phyloP scores from a whole-genome alignment of 1,139 yeast species.

The Ogataea hybrid region DNA sequence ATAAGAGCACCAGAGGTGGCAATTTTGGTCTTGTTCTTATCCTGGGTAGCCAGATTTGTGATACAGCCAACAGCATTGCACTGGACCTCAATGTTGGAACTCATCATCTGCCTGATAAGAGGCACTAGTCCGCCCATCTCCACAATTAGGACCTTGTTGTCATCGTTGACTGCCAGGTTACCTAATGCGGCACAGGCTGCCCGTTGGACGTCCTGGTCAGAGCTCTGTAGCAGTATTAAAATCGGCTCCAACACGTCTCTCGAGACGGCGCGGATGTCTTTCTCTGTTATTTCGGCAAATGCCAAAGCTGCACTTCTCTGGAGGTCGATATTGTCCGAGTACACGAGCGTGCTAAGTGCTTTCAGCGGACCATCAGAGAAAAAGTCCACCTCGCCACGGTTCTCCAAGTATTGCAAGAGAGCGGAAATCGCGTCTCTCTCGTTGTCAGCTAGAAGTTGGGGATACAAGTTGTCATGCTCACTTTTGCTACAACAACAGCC shows the following conservation, averaged over 20 bases:
- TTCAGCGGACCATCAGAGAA: constrained; percentile 87
- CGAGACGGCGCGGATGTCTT: constrained; percentile 86
- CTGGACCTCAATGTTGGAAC: constrained; percentile 95
- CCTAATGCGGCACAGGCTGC: constrained; percentile 99
- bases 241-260: constrained; percentile 94
- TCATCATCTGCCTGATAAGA: constrained; percentile 94
- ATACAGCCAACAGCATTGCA: constrained; percentile 99
- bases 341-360: constrained; percentile 89
- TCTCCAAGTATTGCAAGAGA: constrained; percentile 82
- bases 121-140: constrained; percentile 99
- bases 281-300: constrained; percentile 97
- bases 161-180: constrained; percentile 93
- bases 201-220: constrained; percentile 92
- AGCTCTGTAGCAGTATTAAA: constrained; percentile 76
- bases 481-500: constrained; percentile 61
- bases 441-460: constrained; percentile 91
- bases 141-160: constrained; percentile 86
- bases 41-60: constrained; percentile 97
- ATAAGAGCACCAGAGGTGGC: constrained; percentile 97
- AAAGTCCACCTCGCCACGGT: constrained; percentile 83
- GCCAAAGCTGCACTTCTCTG: constrained; percentile 98
- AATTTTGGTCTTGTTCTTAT: constrained; percentile 91
- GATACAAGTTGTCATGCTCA: constrained; percentile 50
- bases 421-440: constrained; percentile 96
- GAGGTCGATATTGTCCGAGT: constrained; percentile 89